Percentiles rank a stretch among this genome's conserved stretches.
Conservation (phyloP, 140 eudicot genomes). For the Cichorium intybus region DNA sequence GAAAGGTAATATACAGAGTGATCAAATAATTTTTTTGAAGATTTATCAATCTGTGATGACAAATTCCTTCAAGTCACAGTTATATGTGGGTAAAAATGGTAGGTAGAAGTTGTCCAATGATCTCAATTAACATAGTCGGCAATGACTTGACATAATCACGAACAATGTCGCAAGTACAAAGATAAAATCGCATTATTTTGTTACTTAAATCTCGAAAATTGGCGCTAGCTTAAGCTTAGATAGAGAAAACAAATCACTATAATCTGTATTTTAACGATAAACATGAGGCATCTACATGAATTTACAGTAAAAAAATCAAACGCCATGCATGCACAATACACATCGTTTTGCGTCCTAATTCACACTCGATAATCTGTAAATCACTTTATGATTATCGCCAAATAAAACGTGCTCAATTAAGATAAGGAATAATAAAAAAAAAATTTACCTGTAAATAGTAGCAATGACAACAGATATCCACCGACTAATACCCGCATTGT, state of each 20-base stretch:
- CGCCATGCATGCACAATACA: not conserved
- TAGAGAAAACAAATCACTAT: not conserved
- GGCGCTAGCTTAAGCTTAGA: slow-evolving; percentile 6
- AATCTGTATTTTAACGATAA: slow-evolving; percentile 6
- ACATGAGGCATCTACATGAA: not conserved
- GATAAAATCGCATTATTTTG: not conserved
- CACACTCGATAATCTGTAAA: slow-evolving; percentile 9
- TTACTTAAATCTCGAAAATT: not conserved
- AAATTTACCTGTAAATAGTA: slow-evolving; percentile 45
- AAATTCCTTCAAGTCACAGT: slow-evolving; percentile 2
- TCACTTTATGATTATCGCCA: slow-evolving; percentile 10
- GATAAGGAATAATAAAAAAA: not conserved
- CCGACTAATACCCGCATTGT: slow-evolving; percentile 42
- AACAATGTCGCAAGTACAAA: not conserved
- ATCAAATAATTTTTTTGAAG: not conserved
- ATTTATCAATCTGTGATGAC: not conserved
- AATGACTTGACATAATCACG: slow-evolving; percentile 2
- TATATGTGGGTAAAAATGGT: no score
- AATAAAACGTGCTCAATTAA: no score
- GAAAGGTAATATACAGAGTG: slow-evolving; percentile 6
- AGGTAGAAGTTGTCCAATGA: not conserved
- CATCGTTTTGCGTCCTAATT: slow-evolving; percentile 10
- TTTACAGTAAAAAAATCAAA: slow-evolving; percentile 4
- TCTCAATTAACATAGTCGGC: slow-evolving; percentile 4
- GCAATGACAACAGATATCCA: slow-evolving; percentile 43